phyloP scores from a whole-genome alignment of 148 eudicot genomes.

The Spergularia bocconei region DNA sequence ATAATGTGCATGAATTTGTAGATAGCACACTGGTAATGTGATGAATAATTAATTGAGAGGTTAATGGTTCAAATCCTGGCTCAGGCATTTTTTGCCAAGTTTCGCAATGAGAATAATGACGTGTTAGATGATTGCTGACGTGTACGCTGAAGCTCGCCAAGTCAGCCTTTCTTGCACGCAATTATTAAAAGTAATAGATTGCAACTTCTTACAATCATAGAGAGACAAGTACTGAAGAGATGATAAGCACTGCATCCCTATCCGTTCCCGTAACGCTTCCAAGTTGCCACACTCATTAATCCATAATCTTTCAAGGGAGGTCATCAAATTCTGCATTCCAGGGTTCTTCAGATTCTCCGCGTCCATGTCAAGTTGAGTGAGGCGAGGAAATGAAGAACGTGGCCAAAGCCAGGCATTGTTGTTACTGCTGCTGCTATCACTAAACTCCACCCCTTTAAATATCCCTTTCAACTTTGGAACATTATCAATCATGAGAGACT shows the following conservation, averaged over 20 bases:
- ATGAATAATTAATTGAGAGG: too few relatives aligned
- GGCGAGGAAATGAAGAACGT: neutral
- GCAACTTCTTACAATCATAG: neutral
- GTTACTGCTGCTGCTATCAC: too few relatives aligned
- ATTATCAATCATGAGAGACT: neutral
- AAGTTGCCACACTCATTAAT: too few relatives aligned
- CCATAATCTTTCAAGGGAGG: constrained; percentile 15
- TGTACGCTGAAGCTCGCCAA: too few relatives aligned
- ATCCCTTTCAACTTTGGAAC: neutral
- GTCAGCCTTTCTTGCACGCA: too few relatives aligned
- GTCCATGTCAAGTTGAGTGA: neutral
- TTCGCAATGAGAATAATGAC: too few relatives aligned
- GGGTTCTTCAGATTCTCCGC: neutral
- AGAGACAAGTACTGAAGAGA: constrained; percentile 18
- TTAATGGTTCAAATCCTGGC: too few relatives aligned
- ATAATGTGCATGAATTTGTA: too few relatives aligned
- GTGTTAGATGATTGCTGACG: too few relatives aligned
- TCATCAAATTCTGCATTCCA: constrained; percentile 21
- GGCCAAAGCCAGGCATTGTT: neutral
- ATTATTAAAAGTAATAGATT: neutral
- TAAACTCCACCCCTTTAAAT: neutral
- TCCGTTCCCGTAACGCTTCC: constrained; percentile 20
- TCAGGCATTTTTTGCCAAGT: too few relatives aligned
- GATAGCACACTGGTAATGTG: too few relatives aligned
- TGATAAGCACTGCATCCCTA: constrained; percentile 2